phyloP scores from a whole-genome alignment of 495 filamentous ascomycete species.

The Daldinia grandis region DNA sequence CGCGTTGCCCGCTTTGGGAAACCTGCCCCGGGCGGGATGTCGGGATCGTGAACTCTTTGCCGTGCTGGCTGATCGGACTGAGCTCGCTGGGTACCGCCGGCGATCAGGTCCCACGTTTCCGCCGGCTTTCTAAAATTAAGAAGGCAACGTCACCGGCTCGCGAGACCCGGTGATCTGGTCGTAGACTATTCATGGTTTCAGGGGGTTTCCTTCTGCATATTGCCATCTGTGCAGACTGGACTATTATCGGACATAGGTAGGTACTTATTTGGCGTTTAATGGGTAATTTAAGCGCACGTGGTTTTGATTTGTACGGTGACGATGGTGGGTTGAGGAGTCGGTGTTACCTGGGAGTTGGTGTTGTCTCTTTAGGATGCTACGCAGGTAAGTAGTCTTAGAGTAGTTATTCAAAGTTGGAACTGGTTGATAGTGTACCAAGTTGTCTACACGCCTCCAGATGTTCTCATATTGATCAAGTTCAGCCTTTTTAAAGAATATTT shows the following conservation, averaged over 20 bases:
- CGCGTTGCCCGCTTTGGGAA: conserved; percentile 35
- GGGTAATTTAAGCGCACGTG: conserved; percentile 24
- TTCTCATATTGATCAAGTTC: no score
- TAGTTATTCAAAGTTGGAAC: no score
- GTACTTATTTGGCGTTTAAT: neutral
- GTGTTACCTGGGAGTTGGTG: neutral
- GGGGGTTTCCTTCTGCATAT: neutral
- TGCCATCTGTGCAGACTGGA: conserved; percentile 1
- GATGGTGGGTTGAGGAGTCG: neutral
- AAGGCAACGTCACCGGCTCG: conserved; percentile 3
- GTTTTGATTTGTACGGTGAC: neutral
- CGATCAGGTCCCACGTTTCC: conserved; percentile 25
- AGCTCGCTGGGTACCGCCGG: conserved; percentile 29
- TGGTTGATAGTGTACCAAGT: no score
- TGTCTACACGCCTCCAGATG: no score
- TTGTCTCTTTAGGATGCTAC: neutral
- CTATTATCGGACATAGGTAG: neutral
- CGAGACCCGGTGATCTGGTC: conserved; percentile 24
- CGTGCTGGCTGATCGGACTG: conserved; percentile 23
- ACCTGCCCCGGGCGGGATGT: conserved; percentile 33
- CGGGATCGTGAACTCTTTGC: conserved; percentile 36
- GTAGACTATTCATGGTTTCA: conserved; percentile 28
- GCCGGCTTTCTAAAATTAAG: conserved; percentile 24
- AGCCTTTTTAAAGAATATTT: no score
- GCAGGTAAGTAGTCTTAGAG: neutral